Evolutionary conservation across 139 green algal species (phyloP).

Genomic region (Coelastrella sp.): DNA sequence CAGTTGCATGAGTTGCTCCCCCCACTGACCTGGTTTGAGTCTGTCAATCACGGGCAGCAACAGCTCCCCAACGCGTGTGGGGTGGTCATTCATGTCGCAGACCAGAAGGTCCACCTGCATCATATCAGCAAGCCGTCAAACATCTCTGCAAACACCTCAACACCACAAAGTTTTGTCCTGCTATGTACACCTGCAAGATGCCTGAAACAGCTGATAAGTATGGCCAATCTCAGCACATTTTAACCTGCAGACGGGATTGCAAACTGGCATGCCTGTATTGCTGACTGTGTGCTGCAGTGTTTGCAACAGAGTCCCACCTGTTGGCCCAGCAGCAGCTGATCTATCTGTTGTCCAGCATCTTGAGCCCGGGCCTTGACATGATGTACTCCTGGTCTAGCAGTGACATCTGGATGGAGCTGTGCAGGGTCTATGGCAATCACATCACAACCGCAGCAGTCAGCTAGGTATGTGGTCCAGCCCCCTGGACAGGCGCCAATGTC

Average conservation of each 20-base stretch:
- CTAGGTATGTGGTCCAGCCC: constrained; percentile 40
- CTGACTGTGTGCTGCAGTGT: background rate
- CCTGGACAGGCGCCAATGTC: constrained; percentile 41
- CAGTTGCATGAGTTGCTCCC: background rate
- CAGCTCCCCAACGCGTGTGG: background rate
- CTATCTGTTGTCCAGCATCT: constrained; percentile 8
- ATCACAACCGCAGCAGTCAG: background rate
- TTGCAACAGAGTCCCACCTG: background rate
- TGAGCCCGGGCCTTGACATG: constrained; percentile 30
- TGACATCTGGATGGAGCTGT: constrained; percentile 34
- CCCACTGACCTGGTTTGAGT: constrained; percentile 45
- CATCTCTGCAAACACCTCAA: background rate
- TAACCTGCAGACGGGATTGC: too few relatives aligned
- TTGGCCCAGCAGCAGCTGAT: background rate
- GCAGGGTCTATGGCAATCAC: constrained; percentile 48
- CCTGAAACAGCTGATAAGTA: too few relatives aligned
- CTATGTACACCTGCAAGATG: too few relatives aligned
- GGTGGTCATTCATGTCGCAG: constrained; percentile 57
- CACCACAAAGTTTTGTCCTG: too few relatives aligned
- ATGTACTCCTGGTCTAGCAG: constrained; percentile 17
- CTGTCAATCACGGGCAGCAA: constrained; percentile 53
- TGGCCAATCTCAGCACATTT: too few relatives aligned
- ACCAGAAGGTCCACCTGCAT: constrained; percentile 43
- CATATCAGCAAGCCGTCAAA: background rate
- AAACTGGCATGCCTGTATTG: too few relatives aligned